These are phyloP conservation scores for Tolypocladium cylindrosporum DNA, from an alignment of 2,329 filamentous ascomycete species.

Conservation along the genomic window DNA sequence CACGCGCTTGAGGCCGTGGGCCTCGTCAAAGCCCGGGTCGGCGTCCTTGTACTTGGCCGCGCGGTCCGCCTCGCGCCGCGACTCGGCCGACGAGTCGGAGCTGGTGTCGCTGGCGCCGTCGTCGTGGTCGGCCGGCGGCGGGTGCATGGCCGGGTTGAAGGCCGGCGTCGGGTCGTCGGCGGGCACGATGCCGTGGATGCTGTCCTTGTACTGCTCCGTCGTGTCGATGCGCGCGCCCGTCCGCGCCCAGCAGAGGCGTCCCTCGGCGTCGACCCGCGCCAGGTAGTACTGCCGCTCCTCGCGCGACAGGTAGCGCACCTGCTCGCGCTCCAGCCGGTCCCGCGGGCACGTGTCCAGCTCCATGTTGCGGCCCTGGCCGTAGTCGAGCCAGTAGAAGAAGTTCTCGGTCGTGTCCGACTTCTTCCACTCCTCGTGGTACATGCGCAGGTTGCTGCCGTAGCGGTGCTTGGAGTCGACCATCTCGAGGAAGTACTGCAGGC, in stretches of 20 bases:
- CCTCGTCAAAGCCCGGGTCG: slow-evolving; percentile 50
- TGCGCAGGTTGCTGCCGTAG: slow-evolving; percentile 72
- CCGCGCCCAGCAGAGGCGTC: slow-evolving; percentile 78
- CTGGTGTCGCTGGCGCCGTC: slow-evolving; percentile 14
- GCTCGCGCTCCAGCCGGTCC: slow-evolving; percentile 64
- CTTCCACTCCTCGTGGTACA: slow-evolving; percentile 82
- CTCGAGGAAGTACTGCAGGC: slow-evolving; percentile 72
- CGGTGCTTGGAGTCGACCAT: slow-evolving; percentile 84
- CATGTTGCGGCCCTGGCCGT: slow-evolving; percentile 62
- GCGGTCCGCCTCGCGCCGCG: slow-evolving; percentile 46
- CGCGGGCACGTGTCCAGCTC: slow-evolving; percentile 65
- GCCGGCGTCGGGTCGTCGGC: slow-evolving; percentile 48
- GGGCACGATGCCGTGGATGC: slow-evolving; percentile 62
- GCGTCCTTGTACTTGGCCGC: slow-evolving; percentile 56
- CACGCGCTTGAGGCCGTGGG: slow-evolving; percentile 42
- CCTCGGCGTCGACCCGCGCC: slow-evolving; percentile 63
- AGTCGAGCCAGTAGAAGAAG: slow-evolving; percentile 90
- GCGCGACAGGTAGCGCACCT: slow-evolving; percentile 71
- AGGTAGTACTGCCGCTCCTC: slow-evolving; percentile 78
- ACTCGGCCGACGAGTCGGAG: slow-evolving; percentile 29
- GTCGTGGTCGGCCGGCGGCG: slow-evolving; percentile 6
- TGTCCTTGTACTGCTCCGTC: slow-evolving; percentile 65
- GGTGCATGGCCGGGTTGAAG: slow-evolving; percentile 24
- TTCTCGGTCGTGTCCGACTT: slow-evolving; percentile 67
- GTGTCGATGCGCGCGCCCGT: slow-evolving; percentile 72